Evolutionary conservation across 2,329 filamentous ascomycete genomes (phyloP).

Genomic region (Penicillium sp.): DNA sequence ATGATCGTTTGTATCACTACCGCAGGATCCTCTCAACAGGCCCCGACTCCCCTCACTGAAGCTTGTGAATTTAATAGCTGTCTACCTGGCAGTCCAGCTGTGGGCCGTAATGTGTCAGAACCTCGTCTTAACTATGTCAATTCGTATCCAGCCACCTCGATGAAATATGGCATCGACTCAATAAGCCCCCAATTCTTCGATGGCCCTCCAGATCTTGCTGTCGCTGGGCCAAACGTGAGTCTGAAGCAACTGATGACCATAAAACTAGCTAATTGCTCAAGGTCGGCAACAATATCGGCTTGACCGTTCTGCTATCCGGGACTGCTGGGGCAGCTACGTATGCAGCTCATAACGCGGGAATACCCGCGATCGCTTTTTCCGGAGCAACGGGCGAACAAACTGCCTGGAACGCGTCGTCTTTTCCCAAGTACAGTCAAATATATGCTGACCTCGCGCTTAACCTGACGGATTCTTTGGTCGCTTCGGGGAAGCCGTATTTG

Average conservation of each 20-base stretch:
- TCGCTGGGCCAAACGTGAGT: conserved; percentile 57
- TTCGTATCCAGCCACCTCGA: conserved; percentile 61
- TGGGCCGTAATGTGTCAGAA: conserved; percentile 54
- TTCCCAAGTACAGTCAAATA: conserved; percentile 51
- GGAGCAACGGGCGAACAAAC: conserved; percentile 49
- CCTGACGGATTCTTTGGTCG: conserved; percentile 53
- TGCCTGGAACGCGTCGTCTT: conserved; percentile 47
- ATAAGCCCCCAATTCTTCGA: conserved; percentile 54
- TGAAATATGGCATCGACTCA: conserved; percentile 57
- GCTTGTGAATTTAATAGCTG: conserved; percentile 61
- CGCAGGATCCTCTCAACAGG: conserved; percentile 50
- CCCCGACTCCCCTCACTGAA: conserved; percentile 46
- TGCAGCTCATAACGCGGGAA: conserved; percentile 49
- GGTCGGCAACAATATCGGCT: conserved; percentile 52
- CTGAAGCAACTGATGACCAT: no score
- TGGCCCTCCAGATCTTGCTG: conserved; percentile 56
- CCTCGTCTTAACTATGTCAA: conserved; percentile 66
- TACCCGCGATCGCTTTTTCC: conserved; percentile 66
- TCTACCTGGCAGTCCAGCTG: conserved; percentile 50
- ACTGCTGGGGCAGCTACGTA: conserved; percentile 62
- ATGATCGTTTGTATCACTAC: background rate
- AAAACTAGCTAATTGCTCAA: background rate
- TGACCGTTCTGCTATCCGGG: conserved; percentile 56
- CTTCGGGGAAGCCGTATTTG: conserved; percentile 58
- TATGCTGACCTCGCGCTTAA: conserved; percentile 60